phyloP scores from a whole-genome alignment of 2,329 filamentous ascomycete species.

The Pyrenophora seminiperda region DNA sequence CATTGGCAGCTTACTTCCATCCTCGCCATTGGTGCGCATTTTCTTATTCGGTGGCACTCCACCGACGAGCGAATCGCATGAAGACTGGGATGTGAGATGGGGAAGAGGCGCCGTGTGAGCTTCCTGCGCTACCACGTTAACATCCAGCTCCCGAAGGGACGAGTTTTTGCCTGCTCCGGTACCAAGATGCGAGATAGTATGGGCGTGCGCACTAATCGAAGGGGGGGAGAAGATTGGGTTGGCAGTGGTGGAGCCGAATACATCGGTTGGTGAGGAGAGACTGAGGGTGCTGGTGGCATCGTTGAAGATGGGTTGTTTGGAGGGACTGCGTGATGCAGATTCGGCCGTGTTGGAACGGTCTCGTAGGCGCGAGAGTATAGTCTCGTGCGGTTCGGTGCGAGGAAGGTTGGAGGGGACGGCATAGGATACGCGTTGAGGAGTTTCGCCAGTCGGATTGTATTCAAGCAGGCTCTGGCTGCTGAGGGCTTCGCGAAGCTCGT shows the following conservation, averaged over 20 bases:
- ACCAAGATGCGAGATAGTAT: slow-evolving; percentile 30
- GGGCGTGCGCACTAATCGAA: slow-evolving; percentile 34
- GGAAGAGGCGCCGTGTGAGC: slow-evolving; percentile 39
- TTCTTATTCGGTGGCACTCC: slow-evolving; percentile 52
- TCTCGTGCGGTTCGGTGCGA: slow-evolving; percentile 69
- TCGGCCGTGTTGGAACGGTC: slow-evolving; percentile 43
- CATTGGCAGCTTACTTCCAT: slow-evolving; percentile 51
- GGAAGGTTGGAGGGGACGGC: slow-evolving; percentile 80
- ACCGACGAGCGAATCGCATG: slow-evolving; percentile 32
- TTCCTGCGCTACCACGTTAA: slow-evolving; percentile 51
- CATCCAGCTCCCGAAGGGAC: slow-evolving; percentile 55
- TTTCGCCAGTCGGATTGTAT: slow-evolving; percentile 83
- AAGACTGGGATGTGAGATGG: slow-evolving; percentile 37
- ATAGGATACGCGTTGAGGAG: slow-evolving; percentile 81
- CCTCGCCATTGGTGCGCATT: slow-evolving; percentile 43
- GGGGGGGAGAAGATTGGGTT: slow-evolving; percentile 32
- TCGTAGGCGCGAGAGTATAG: slow-evolving; percentile 57
- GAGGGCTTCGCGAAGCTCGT: slow-evolving; percentile 72
- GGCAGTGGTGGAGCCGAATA: slow-evolving; percentile 28
- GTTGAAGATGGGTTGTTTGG: slow-evolving; percentile 60
- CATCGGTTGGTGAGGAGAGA: slow-evolving; percentile 34
- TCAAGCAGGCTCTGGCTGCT: slow-evolving; percentile 70
- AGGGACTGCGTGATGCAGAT: slow-evolving; percentile 45
- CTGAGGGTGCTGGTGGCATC: slow-evolving; percentile 52
- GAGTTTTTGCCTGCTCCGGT: slow-evolving; percentile 18